Base-by-base conservation (phyloP, 441 rosid species). In the Hura crepitans region DNA sequence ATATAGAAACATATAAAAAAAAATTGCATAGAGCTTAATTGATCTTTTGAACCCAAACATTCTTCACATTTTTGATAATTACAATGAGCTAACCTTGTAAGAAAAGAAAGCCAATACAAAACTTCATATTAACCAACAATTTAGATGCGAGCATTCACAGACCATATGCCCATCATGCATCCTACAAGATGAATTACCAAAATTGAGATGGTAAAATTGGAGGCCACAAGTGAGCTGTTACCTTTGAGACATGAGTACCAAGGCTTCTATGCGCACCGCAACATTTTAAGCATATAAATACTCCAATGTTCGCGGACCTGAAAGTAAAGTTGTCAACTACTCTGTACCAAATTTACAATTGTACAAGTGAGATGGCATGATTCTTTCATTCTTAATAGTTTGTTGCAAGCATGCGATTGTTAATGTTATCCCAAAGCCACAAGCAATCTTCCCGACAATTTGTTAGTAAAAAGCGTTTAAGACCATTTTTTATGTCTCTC, bases 281-380 rank as follows among this genome's bases (percentile, higher is more conserved):
- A 74, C 99, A 95, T 84, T 92, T 95, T 85, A 92, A 82, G 85
- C 99, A 95, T 69, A 95, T 72, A 74, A 95, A 95, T 51, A 95
- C 99, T 74, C 99, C 99, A 66, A 95, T 95, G 75, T 95, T 95
- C 35, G 92, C 91, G 51, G 99, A 95, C 83, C 99, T 95, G 96
- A 69, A 83, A 65, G 55, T 23, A 69, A 74, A 69, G 58, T 39
- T 54, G 18, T 54, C 72, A 74, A 72, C 28, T n/a, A 49, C 20
- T 42, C 20, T 53, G 39, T 33, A 35, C 42, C 9, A 60, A 64
- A 42, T 47, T 30, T 35, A 45, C 37, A 62, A 23, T 23, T 6
- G 7, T 55, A 30, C 14, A 69, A 14, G 42, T 43, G 33, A 69
- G 55, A 74, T 10, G 27, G 59, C 37, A 61, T 51, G 0, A 28